Conservation (phyloP, 176 grass and related monocot species). For the Eleusine coracana region DNA sequence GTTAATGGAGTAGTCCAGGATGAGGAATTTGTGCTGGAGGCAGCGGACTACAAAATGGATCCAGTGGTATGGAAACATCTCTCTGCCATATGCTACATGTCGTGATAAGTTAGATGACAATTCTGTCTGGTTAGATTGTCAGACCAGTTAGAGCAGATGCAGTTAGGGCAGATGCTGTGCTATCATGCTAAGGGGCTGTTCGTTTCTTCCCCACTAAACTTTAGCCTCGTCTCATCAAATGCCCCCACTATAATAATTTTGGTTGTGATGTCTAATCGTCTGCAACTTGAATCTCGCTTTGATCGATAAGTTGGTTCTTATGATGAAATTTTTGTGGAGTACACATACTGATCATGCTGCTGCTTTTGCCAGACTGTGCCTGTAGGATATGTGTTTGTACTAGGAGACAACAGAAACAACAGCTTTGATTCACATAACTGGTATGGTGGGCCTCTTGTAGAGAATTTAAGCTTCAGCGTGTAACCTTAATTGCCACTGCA, state of each 20-base stretch:
- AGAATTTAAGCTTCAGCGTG: not conserved
- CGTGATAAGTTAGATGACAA: constrained; percentile 27
- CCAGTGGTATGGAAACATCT: constrained; percentile 56
- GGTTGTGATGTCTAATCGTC: not conserved
- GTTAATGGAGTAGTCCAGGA: constrained; percentile 78
- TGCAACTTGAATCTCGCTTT: not conserved
- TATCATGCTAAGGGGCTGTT: not conserved
- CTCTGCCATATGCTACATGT: constrained; percentile 23
- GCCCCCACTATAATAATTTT: not conserved
- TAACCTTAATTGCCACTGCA: not conserved
- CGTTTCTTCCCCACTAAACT: too few species aligned
- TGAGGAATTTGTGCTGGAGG: constrained; percentile 88
- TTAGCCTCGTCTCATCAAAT: not conserved
- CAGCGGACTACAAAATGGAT: constrained; percentile 71
- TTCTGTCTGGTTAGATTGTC: not conserved
- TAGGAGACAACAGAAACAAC: constrained; percentile 96
- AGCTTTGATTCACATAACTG: constrained; percentile 97
- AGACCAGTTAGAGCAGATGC: not conserved
- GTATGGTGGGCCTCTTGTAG: constrained; percentile 47
- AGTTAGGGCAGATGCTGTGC: not conserved
- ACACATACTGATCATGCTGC: constrained; percentile 31
- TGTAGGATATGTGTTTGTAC: constrained; percentile 80
- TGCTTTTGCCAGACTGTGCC: constrained; percentile 63
- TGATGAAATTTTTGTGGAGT: not conserved
- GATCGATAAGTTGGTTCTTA: not conserved